Conservation (phyloP, 768 basidiomycete genomes). For the Mycena haematopus region DNA sequence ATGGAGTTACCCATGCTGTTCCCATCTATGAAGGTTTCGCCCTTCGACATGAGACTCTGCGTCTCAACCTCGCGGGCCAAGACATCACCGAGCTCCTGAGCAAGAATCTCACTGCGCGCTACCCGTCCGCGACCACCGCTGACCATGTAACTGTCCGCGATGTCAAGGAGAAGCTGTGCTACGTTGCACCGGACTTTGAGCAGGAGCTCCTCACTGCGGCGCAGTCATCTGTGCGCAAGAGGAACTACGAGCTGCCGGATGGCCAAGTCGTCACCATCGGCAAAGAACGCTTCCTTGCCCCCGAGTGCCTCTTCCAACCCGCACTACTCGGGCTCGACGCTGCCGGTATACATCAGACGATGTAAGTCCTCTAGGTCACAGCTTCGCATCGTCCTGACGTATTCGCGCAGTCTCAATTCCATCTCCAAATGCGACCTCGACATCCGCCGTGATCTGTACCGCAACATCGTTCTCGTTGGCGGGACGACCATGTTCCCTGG, state of each 20-base stretch:
- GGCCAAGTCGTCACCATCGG: constrained; percentile 81
- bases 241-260: constrained; percentile 46
- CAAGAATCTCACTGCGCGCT: constrained; percentile 72
- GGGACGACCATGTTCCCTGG: constrained; percentile 30
- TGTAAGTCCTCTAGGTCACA: constrained; percentile 36
- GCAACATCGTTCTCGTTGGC: constrained; percentile 27
- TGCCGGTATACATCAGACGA: constrained; percentile 59
- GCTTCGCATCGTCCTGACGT: constrained; percentile 6
- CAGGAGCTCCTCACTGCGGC: constrained; percentile 26
- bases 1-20: constrained; percentile 74
- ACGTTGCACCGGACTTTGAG: constrained; percentile 31
- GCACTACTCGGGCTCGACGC: constrained; percentile 58
- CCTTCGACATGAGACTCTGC: constrained; percentile 70
- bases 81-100: constrained; percentile 66
- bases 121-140: constrained; percentile 76
- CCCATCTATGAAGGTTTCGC: constrained; percentile 78
- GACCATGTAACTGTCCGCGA: constrained; percentile 79
- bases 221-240: constrained; percentile 27
- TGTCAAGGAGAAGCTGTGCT: constrained; percentile 70
- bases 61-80: constrained; percentile 70
- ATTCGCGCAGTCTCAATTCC: constrained; percentile 56
- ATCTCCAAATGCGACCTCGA: constrained; percentile 53
- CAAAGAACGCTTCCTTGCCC: constrained; percentile 75
- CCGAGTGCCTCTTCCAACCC: constrained; percentile 79
- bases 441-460: constrained; percentile 27